These are phyloP conservation scores for Hypericum perforatum DNA, from an alignment of 345 rosid species.

Conservation along the genomic window DNA sequence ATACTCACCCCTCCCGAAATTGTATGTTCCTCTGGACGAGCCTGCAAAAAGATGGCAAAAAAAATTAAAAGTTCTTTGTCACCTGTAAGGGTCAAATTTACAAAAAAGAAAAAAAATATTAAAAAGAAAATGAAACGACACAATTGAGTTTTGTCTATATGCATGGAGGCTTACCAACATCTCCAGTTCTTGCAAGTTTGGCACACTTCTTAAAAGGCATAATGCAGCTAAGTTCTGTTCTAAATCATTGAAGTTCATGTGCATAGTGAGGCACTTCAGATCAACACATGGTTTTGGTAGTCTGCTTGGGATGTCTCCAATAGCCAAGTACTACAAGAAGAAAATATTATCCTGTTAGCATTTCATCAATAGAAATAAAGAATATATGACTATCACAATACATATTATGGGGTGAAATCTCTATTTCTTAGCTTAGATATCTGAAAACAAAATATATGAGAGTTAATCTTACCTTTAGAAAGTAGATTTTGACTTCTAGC, in stretches of 20 bases:
- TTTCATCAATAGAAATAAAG: neutral
- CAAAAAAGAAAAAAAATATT: neutral
- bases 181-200: constrained; percentile 56
- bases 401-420: constrained; percentile 1
- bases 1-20: constrained; percentile 10
- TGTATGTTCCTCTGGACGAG: constrained; percentile 42
- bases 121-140: constrained; percentile 1
- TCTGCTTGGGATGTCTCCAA: constrained; percentile 41
- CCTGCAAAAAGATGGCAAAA: constrained; percentile 25
- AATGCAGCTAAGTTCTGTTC: constrained; percentile 48
- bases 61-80: neutral
- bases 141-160: neutral
- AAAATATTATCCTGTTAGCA: constrained; percentile 1
- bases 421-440: too few relatives aligned
- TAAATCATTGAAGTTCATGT: constrained; percentile 52
- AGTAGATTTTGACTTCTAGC: constrained; percentile 62
- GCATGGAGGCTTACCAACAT: constrained; percentile 33
- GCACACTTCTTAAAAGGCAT: constrained; percentile 53
- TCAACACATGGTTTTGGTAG: constrained; percentile 42
- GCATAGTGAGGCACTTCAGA: constrained; percentile 50
- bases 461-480: constrained; percentile 39
- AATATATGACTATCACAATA: constrained; percentile 5
- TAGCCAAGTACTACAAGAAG: constrained; percentile 44
- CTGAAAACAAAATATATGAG: neutral
- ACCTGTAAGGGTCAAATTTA: neutral